These are phyloP conservation scores for Botryosphaeria dothidea DNA, from an alignment of 2,329 filamentous ascomycete species.

Conservation along the genomic window DNA sequence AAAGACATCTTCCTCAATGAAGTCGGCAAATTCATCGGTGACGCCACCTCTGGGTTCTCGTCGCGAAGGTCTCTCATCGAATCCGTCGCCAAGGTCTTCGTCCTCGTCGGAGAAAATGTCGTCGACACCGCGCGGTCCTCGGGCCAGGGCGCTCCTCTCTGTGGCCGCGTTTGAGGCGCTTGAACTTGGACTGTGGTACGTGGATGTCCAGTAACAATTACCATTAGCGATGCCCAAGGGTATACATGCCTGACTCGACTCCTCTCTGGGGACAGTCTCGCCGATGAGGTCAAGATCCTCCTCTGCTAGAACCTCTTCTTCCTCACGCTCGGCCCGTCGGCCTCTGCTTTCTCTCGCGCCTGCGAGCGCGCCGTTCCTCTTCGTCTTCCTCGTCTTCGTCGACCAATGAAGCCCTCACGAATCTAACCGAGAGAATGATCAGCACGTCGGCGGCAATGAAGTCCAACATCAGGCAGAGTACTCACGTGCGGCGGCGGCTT, in stretches of 20 bases:
- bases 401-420: slow-evolving; percentile 92
- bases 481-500: slow-evolving; percentile 23
- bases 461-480: slow-evolving; percentile 21
- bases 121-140: slow-evolving; percentile 71
- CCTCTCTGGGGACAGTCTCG: slow-evolving; percentile 13
- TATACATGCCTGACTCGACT: not conserved
- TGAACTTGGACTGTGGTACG: slow-evolving; percentile 75
- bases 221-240: not conserved
- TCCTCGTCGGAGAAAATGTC: slow-evolving; percentile 97
- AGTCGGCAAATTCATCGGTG: slow-evolving; percentile 60
- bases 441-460: slow-evolving; percentile 13
- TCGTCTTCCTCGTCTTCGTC: slow-evolving; percentile 81
- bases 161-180: slow-evolving; percentile 91
- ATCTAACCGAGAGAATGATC: slow-evolving; percentile 55
- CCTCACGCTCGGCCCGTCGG: slow-evolving; percentile 73
- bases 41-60: slow-evolving; percentile 27
- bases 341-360: slow-evolving; percentile 73
- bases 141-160: slow-evolving; percentile 65
- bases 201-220: slow-evolving; percentile 1
- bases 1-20: slow-evolving; percentile 76
- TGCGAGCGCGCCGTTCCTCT: slow-evolving; percentile 58
- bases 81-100: slow-evolving; percentile 62
- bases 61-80: slow-evolving; percentile 36
- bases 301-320: slow-evolving; percentile 88
- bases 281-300: slow-evolving; percentile 80